Base-by-base conservation (phyloP, 176 grass and related monocot genomes). In the Eremochloa ophiuroides region DNA sequence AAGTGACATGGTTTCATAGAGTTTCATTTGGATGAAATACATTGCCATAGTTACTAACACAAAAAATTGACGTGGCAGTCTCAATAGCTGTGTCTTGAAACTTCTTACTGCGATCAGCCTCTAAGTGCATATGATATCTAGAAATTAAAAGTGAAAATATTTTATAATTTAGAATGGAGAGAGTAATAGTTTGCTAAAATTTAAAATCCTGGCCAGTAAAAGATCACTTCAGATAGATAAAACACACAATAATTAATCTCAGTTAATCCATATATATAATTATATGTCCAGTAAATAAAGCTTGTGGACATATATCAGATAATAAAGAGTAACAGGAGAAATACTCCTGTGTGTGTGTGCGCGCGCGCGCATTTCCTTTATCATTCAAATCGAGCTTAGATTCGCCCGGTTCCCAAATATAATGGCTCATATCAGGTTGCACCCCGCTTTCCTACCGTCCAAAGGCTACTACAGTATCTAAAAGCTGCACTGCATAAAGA, bases 401-500 rank as follows among this genome's bases (percentile, higher is more conserved):
- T 71, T 81, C 50, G 16, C 29, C 66, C 29, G 53, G 43, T 10
- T 26, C 31, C 78, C 64, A 62, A 80, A 39, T 72, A 48, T 47
- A 72, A 48, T 50, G 15, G 8, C 29, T 82, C 68, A 47, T 39
- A 73, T 82, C 68, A 73, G 53, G 68, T 46, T 73, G 68, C 80
- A 37, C 68, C 38, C 37, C 7, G 67, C 53, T 71, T 82, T 47
- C 55, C 80, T 82, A 48, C 30, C 11, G 27, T 73, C 55, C 68
- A 82, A 63, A 73, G 28, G 38, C 27, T 23, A 47, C 80, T 73
- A 82, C 69, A 73, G 69, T 82, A 2, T 35, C 55, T 12, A 82
- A 82, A 82, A 35, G 80, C 53, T 82, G 67, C 79, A 72, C 17
- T 82, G 53, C 17, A 46, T 60, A 82, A 71, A 82, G 80, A 47